A percentile compares a stretch with the other conserved stretches of the same genome.
Conservation (phyloP, 176 grass and related monocot species). For the Oropetium thomaeum region DNA sequence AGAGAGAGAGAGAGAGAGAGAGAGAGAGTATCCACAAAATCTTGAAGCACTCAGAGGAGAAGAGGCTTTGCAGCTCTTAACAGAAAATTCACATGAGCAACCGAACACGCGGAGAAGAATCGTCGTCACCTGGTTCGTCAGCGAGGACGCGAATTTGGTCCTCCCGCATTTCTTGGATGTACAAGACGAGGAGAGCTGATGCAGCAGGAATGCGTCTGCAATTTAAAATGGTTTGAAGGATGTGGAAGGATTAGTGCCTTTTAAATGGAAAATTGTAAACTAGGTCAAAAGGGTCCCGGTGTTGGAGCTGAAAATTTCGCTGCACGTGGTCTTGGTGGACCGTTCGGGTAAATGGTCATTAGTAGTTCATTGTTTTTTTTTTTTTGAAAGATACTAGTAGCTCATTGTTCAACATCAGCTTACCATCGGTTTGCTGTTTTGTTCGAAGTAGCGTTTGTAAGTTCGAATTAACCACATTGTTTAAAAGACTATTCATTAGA, state of each 20-base stretch:
- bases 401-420: no score
- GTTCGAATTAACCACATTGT: neutral
- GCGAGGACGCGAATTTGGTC: neutral
- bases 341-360: neutral
- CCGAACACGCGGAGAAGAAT: neutral
- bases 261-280: neutral
- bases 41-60: neutral
- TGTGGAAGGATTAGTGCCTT: conserved; percentile 14
- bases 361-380: neutral
- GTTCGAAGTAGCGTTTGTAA: neutral
- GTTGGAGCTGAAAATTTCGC: neutral
- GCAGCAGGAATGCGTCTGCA: neutral
- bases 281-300: neutral
- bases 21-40: neutral
- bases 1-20: neutral
- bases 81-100: conserved; percentile 13
- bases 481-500: no score
- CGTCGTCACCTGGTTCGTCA: conserved; percentile 32
- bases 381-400: no score
- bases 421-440: neutral
- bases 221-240: neutral
- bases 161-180: neutral
- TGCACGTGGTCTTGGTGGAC: neutral
- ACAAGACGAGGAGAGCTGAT: neutral
- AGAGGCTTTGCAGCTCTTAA: neutral